phyloP scores from a whole-genome alignment of 805 yeast species.

The Blastobotrys mokoenaii region DNA sequence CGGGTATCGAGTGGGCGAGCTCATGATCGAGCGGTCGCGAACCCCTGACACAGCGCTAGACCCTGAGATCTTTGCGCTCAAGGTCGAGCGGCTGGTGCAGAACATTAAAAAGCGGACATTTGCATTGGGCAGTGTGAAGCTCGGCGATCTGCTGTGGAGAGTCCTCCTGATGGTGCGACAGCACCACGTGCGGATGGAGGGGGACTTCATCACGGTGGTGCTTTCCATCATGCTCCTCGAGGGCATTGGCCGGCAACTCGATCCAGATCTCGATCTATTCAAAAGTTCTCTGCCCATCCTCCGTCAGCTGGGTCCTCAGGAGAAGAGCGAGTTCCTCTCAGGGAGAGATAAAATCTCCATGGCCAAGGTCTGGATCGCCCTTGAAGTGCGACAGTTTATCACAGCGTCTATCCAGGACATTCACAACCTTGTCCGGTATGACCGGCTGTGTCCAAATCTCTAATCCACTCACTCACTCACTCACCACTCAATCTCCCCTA shows the following conservation, averaged over 20 bases:
- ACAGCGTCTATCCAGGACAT: slow-evolving; percentile 70
- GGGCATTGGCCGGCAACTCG: slow-evolving; percentile 91
- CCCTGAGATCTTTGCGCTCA: slow-evolving; percentile 75
- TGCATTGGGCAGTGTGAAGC: slow-evolving; percentile 82
- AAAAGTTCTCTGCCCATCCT: slow-evolving; percentile 86
- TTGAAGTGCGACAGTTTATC: slow-evolving; percentile 82
- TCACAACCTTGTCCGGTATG: slow-evolving; percentile 50
- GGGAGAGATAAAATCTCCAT: slow-evolving; percentile 53
- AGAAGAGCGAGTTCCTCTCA: slow-evolving; percentile 32
- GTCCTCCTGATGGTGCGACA: slow-evolving; percentile 84
- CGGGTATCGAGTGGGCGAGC: slow-evolving; percentile 89
- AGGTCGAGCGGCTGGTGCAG: slow-evolving; percentile 76
- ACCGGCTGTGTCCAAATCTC: slow-evolving; percentile 58
- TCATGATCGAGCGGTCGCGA: slow-evolving; percentile 89
- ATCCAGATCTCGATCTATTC: slow-evolving; percentile 87
- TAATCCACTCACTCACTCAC: too few species aligned
- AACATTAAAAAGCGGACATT: slow-evolving; percentile 81
- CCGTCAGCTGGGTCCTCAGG: slow-evolving; percentile 58
- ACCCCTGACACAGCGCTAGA: slow-evolving; percentile 90
- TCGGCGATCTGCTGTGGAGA: slow-evolving; percentile 82
- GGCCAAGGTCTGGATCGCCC: slow-evolving; percentile 84
- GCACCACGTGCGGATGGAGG: slow-evolving; percentile 97
- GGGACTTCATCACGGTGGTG: slow-evolving; percentile 92
- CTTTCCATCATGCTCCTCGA: slow-evolving; percentile 85
- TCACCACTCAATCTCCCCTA: too few species aligned